Evolutionary conservation across 2,329 filamentous ascomycete genomes (phyloP).

Genomic region (Colletotrichum paranaense): DNA sequence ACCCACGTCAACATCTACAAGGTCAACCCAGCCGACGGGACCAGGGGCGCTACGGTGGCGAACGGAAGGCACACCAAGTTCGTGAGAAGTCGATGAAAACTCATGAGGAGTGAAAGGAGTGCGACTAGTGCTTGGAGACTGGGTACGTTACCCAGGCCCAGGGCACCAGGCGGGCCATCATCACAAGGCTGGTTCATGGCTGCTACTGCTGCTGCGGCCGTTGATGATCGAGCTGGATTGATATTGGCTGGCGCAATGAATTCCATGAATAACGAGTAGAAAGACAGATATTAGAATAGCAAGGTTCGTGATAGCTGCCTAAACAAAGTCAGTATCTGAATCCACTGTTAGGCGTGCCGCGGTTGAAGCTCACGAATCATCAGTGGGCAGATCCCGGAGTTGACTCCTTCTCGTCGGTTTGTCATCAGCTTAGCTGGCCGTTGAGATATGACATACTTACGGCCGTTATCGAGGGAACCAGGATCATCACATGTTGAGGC

Average conservation of each 20-base stretch:
- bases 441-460: too few species aligned
- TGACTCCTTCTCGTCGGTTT: too few species aligned
- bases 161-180: background rate
- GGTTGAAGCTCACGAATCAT: too few species aligned
- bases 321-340: background rate
- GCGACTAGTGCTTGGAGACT: background rate
- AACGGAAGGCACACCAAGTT: conserved; percentile 37
- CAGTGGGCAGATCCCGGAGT: too few species aligned
- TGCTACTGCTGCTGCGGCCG: background rate
- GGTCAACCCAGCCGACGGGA: conserved; percentile 23
- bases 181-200: background rate
- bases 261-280: background rate
- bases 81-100: conserved; percentile 27
- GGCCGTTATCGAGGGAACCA: too few species aligned
- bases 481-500: too few species aligned
- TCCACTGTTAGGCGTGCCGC: too few species aligned
- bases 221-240: background rate
- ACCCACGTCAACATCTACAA: conserved; percentile 36
- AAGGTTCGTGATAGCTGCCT: background rate
- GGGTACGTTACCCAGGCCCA: background rate
- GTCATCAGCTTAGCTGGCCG: too few species aligned
- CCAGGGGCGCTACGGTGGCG: conserved; percentile 29
- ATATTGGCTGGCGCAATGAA: background rate
- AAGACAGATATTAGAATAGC: background rate
- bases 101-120: background rate